Base-by-base conservation (phyloP, 108 stramenopile genomes). In the Skeletonema tropicum region DNA sequence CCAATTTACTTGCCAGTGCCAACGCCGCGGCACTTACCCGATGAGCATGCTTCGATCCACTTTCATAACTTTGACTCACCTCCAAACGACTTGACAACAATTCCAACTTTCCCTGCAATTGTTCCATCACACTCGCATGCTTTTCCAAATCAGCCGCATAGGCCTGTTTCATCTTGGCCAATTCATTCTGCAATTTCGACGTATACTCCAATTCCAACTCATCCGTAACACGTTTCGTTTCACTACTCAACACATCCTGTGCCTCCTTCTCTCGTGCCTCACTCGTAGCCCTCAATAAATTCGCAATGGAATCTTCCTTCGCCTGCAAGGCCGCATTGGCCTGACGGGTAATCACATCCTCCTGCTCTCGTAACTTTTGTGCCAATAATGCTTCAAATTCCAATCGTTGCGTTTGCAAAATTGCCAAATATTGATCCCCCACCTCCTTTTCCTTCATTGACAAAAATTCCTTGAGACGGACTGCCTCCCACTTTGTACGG, bases 401-500 rank as follows among this genome's bases (percentile, higher is more conserved):
- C 45, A 90, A 26, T 29, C 94, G 83, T 74, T 92, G 90, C 66
- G 85, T 90, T 76, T 91, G 89, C 32, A 93, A 49, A 14, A 88
- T 55, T 7, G 83, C 66, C 31, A 85, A 36, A 68, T 89, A 90
- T 59, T 76, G 61, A 15, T 86, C 87, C 19, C 58, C 78, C 30
- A 80, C 75, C 80, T 92, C 91, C 77, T 88, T 90, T 79, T 95
- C 92, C 65, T 89, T 88, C 85, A 92, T 86, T 12, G 87, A 66
- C 15, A 91, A 62, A 70, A 92, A 95, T 69, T 95, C 91, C 70
- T 89, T 83, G 32, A 92, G 68, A 35, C 94, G 89, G 5, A 92
- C 85, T 10, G 92, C 94, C 73, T 95, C 94, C 92, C 92, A 93
- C 59, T 92, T 87, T 64, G 92, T 91, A 32, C 91, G 87, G 21